Base-by-base conservation (phyloP, 2,329 filamentous ascomycete species). In the Tolypocladium ovalisporum region DNA sequence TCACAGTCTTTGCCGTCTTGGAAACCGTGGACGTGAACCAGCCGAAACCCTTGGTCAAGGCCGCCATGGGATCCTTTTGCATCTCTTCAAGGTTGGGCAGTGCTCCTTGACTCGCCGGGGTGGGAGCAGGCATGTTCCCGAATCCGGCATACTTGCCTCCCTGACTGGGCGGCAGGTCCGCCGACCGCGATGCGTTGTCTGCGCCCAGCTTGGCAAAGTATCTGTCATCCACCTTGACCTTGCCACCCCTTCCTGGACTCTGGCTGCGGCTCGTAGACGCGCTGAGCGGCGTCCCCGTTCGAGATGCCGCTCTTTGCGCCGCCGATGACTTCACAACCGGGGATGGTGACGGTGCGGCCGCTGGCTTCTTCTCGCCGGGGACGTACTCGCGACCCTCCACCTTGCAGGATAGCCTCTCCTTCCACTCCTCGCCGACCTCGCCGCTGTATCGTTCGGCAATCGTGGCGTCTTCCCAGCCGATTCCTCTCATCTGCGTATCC, bases 91-190 rank as follows among this genome's bases (percentile, higher is more conserved):
- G 76, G 15, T 84, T 84, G 0, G 88, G 89, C 32, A 88, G 74
- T 1, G 69, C 73, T 15, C 75, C 71, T 54, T 70, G 69, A 47
- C 70, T 71, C 37, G 71, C 71, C 56, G 77, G 72, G 55, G 76
- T 71, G 22, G 83, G 78, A 56, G 78, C 79, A 32, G 88, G 82
- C 54, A 86, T 85, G 68, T 87, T 96, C 39, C 94, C 94, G 71
- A 99, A 99, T 0, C 94, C 94, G 13, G 77, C 81, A 68, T 90
- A 99, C 73, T 96, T 97, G 13, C 94, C 94, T 59, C 94, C 94
- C 71, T 97, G 93, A 60, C 80, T 93, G 0, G 94, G 94, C 35
- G 90, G 87, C 55, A 97, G 65, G 65, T 83, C 78, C 0, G 86
- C 90, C 8, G 89, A 79, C 59, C 94, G 79, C 42, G 78, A 76